Conservation (phyloP, 2,329 filamentous ascomycete genomes). For the Cylindrodendrum hubeiense region DNA sequence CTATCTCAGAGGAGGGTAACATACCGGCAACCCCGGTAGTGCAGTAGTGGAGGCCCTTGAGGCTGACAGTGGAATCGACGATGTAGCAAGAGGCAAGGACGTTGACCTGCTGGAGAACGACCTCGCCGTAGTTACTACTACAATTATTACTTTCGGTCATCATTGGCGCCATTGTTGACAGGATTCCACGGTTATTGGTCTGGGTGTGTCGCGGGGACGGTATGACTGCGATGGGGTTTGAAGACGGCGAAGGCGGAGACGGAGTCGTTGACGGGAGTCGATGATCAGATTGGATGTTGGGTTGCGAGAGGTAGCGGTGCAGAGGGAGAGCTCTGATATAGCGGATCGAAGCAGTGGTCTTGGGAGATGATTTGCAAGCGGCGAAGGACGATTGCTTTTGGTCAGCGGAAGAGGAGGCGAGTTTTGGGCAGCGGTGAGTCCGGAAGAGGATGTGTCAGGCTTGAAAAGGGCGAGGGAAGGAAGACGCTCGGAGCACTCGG, state of each 20-base stretch:
- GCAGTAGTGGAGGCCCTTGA: constrained; percentile 94
- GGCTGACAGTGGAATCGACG: constrained; percentile 77
- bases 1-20: constrained; percentile 41
- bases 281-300: background rate
- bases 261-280: constrained; percentile 9
- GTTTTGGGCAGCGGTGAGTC: constrained; percentile 30
- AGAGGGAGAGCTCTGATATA: background rate
- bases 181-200: constrained; percentile 40
- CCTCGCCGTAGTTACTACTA: constrained; percentile 84
- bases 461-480: constrained; percentile 12
- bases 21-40: constrained; percentile 87
- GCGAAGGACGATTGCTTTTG: constrained; percentile 15
- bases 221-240: constrained; percentile 8
- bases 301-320: background rate
- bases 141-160: constrained; percentile 76
- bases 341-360: background rate
- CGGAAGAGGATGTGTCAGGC: constrained; percentile 21
- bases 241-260: constrained; percentile 25
- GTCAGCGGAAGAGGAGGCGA: constrained; percentile 9
- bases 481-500: constrained; percentile 23
- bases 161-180: constrained; percentile 73
- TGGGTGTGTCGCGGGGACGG: constrained; percentile 28
- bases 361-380: constrained; percentile 7
- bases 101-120: constrained; percentile 73
- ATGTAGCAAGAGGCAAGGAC: constrained; percentile 94